These are phyloP conservation scores for Umbelopsis sp. DNA, from an alignment of 192 early-diverging fungal genomes.

Conservation along the genomic window DNA sequence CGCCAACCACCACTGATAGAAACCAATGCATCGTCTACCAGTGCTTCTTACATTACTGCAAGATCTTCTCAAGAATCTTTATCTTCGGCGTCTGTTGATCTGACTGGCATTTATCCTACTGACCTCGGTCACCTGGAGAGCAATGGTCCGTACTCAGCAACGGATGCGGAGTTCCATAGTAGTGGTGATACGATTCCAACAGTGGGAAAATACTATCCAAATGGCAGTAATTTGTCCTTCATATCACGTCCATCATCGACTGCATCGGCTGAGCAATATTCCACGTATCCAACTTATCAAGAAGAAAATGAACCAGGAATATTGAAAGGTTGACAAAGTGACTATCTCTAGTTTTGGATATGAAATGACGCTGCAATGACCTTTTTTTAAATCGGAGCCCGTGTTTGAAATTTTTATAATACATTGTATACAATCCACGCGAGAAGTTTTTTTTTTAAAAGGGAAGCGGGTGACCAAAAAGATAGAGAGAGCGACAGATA, in stretches of 20 bases:
- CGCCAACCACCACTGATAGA: not conserved
- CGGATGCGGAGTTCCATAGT: slow-evolving; percentile 2
- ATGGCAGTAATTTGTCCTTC: not conserved
- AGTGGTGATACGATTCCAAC: not conserved
- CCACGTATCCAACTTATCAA: not conserved
- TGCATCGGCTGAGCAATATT: not conserved
- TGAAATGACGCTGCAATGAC: not conserved
- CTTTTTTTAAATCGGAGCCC: not conserved
- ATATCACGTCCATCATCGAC: not conserved
- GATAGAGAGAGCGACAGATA: too few relatives aligned
- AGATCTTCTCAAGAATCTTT: not conserved
- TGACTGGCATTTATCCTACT: not conserved
- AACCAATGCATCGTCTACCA: not conserved
- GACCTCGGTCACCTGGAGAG: not conserved
- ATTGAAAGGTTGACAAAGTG: too few relatives aligned
- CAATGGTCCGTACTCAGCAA: not conserved
- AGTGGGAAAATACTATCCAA: slow-evolving; percentile 11
- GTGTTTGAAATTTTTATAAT: not conserved
- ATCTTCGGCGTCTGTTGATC: not conserved
- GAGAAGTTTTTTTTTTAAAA: slow-evolving; percentile 3
- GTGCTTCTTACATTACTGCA: not conserved
- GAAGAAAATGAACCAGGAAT: not conserved
- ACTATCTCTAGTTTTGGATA: too few relatives aligned
- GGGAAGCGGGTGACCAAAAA: not conserved
- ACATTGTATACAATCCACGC: slow-evolving; percentile 1